Base-by-base conservation (phyloP, 768 basidiomycete genomes). In the Lentinula edodes region DNA sequence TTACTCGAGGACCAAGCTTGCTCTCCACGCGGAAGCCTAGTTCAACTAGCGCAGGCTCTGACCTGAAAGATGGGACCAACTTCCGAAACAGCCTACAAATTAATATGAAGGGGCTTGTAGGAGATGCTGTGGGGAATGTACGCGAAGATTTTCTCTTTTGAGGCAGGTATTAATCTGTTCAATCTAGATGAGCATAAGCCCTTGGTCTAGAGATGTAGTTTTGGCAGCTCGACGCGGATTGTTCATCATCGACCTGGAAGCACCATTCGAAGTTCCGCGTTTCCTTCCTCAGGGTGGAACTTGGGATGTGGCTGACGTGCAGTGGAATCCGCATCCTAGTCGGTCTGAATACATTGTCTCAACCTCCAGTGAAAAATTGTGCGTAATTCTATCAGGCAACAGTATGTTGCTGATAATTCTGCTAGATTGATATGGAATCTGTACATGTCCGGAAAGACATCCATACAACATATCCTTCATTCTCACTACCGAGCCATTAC, bases 261-360 rank as follows among this genome's bases (percentile, higher is more conserved):
- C 90, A 12, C 93, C 93, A 1, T 78, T 91, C 16, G 87, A 91
- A 64, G 83, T 94, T 0, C 97, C 97, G 23, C 83, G 96, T 12
- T 98, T 96, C 70, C 81, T 99, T 8, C 96, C 96, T 13, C 95
- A 99, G 74, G 93, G 94, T 2, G 95, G 95, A 1, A 93, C 91
- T 5, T 98, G 95, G 93, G 92, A 96, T 67, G 94, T 97, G 10
- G 90, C 91, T 0, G 91, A 95, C 67, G 90, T 94, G 0, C 91
- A 93, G 65, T 95, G 93, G 93, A 94, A 93, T 64, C 93, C 93
- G 0, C 93, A 95, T 67, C 81, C 80, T 2, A 77, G 80, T 38
- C 81, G 86, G 13, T 84, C 86, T 39, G 85, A 94, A 63, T 93
- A 93, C 68, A 89, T 95, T 51, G 88, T 92, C 35, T 91, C 91